phyloP scores from a whole-genome alignment of 805 yeast species.

The Starmerella asiatica region DNA sequence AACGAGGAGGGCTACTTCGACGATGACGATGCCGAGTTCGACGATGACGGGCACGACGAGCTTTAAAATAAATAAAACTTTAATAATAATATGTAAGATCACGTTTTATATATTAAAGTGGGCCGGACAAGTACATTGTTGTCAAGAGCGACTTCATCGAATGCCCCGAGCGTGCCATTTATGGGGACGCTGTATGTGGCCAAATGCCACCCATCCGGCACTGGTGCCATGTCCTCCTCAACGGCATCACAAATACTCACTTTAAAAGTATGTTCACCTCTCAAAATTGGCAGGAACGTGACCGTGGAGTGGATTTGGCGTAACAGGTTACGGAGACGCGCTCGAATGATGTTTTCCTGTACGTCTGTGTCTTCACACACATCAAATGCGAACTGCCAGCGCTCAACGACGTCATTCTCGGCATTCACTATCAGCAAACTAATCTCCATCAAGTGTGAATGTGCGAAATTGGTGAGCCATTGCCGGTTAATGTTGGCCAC shows the following conservation, averaged over 20 bases:
- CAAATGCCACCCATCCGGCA: conserved; percentile 76
- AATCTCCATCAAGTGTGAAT: conserved; percentile 50
- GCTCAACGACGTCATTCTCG: conserved; percentile 55
- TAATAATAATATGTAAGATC: neutral
- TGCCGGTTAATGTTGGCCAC: conserved; percentile 59
- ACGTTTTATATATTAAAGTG: neutral
- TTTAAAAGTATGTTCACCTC: conserved; percentile 59
- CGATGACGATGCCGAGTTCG: conserved; percentile 12
- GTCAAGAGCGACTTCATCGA: conserved; percentile 51
- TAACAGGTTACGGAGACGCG: conserved; percentile 70
- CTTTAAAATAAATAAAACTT: conserved; percentile 5
- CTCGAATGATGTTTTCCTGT: conserved; percentile 38
- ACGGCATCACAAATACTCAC: conserved; percentile 58
- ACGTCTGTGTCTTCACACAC: conserved; percentile 14
- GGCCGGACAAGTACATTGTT: too few species aligned
- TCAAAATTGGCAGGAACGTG: conserved; percentile 67
- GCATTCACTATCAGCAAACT: conserved; percentile 52
- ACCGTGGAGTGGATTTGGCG: conserved; percentile 83
- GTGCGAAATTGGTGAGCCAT: conserved; percentile 40
- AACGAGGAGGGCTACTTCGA: conserved; percentile 38
- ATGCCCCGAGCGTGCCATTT: too few species aligned
- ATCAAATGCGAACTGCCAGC: conserved; percentile 61
- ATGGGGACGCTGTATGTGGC: too few species aligned
- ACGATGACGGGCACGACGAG: conserved; percentile 21
- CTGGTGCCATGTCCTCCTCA: conserved; percentile 34